A percentile compares a stretch with the other conserved stretches of the same genome.
Evolutionary conservation across 257 asterid species (phyloP).

Genomic region (Striga asiatica): DNA sequence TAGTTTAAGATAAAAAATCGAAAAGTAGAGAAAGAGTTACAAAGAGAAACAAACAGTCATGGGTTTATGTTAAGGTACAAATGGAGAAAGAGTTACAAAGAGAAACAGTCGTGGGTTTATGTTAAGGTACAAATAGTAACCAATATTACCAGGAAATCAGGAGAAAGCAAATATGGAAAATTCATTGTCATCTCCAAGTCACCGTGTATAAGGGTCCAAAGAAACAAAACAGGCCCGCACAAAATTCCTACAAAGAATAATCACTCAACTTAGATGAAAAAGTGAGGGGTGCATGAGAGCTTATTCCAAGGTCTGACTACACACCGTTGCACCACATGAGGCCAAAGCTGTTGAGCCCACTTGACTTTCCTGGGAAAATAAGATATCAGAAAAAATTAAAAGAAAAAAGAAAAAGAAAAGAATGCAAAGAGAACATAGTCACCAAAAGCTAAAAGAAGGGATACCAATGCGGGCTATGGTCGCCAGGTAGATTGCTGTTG

Average conservation of each 20-base stretch:
- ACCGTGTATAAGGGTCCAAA: slow-evolving; percentile 76
- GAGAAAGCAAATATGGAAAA: slow-evolving; percentile 60
- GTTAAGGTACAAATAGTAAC: background rate
- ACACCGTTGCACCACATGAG: slow-evolving; percentile 97
- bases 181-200: slow-evolving; percentile 67
- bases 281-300: background rate
- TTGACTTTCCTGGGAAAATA: slow-evolving; percentile 60
- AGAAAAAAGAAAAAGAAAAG: slow-evolving; percentile 15
- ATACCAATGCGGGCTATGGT: slow-evolving; percentile 91
- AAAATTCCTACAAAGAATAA: slow-evolving; percentile 38
- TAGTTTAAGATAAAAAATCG: too few relatives aligned
- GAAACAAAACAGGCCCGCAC: slow-evolving; percentile 43
- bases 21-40: background rate
- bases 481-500: slow-evolving; percentile 94
- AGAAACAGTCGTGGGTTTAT: background rate
- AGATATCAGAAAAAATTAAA: slow-evolving; percentile 18
- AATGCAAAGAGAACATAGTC: slow-evolving; percentile 10
- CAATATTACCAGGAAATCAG: slow-evolving; percentile 72
- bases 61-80: background rate
- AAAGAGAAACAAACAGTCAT: background rate
- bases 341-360: slow-evolving; percentile 89
- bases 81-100: background rate
- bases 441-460: slow-evolving; percentile 19
- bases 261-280: background rate
- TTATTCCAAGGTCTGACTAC: slow-evolving; percentile 13